Conservation (phyloP, 1,284 basidiomycete species). For the Ceratobasidium sp. region DNA sequence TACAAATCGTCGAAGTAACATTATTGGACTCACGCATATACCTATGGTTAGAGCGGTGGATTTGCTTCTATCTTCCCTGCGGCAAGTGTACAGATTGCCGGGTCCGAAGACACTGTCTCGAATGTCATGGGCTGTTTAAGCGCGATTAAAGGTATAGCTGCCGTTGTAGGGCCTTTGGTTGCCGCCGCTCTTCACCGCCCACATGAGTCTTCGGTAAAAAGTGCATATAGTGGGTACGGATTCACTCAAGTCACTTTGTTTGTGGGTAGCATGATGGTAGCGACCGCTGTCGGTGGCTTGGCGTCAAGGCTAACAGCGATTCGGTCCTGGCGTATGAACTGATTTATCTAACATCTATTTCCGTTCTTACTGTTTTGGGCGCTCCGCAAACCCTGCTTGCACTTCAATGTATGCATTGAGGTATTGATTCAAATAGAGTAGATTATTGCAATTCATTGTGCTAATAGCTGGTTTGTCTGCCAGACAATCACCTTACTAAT, state of each 20-base stretch:
- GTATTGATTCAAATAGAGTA: too few species aligned
- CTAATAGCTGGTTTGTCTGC: too few species aligned
- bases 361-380: too few species aligned
- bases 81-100: conserved; percentile 14
- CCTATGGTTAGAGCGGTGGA: conserved; percentile 42
- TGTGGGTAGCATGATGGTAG: conserved; percentile 43
- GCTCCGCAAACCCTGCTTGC: too few species aligned
- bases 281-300: conserved; percentile 23
- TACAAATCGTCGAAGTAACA: too few species aligned
- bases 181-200: conserved; percentile 42
- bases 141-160: conserved; percentile 36
- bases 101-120: conserved; percentile 18
- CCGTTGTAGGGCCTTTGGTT: conserved; percentile 45
- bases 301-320: not conserved
- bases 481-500: too few species aligned
- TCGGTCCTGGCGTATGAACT: not conserved
- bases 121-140: conserved; percentile 29
- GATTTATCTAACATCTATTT: not conserved
- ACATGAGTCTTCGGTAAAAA: not conserved
- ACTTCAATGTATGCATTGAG: too few species aligned
- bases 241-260: conserved; percentile 39
- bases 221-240: conserved; percentile 41
- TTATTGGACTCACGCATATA: too few species aligned
- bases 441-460: too few species aligned
- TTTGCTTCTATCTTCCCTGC: conserved; percentile 38